These are phyloP conservation scores for Trichoderma asperellum DNA, from an alignment of 2,329 filamentous ascomycete genomes.

Conservation along the genomic window DNA sequence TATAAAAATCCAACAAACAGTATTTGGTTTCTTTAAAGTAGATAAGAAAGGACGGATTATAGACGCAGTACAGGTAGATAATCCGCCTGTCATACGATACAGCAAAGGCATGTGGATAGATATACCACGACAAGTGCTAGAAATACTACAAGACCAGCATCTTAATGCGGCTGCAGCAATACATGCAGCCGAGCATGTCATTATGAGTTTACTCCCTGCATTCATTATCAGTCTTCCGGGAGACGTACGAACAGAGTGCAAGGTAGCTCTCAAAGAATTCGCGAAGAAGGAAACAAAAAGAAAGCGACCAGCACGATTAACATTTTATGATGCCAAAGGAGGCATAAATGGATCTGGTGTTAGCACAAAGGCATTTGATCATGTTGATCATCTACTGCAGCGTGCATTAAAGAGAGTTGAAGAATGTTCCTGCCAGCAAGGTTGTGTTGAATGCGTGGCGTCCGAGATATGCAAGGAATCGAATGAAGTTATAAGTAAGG, in stretches of 20 bases:
- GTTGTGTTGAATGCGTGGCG: constrained; percentile 89
- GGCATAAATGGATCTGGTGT: constrained; percentile 83
- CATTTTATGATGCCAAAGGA: constrained; percentile 94
- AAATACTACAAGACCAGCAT: constrained; percentile 72
- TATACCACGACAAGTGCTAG: constrained; percentile 76
- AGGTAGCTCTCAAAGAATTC: constrained; percentile 86
- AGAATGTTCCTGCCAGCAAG: constrained; percentile 74
- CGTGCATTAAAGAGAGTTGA: constrained; percentile 79
- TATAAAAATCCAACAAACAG: constrained; percentile 83
- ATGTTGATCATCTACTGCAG: constrained; percentile 75
- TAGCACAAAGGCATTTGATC: constrained; percentile 91
- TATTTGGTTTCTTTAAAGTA: constrained; percentile 98
- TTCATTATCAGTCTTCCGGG: constrained; percentile 89
- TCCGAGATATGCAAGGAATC: constrained; percentile 81
- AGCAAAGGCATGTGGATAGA: constrained; percentile 96
- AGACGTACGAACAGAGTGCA: constrained; percentile 94
- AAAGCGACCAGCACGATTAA: constrained; percentile 84
- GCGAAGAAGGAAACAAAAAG: constrained; percentile 68
- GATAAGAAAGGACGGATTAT: constrained; percentile 83
- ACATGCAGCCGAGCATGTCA: constrained; percentile 90
- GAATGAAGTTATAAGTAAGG: constrained; percentile 94
- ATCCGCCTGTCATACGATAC: constrained; percentile 82
- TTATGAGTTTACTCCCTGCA: constrained; percentile 84
- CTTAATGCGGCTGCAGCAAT: constrained; percentile 88
- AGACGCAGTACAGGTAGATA: constrained; percentile 90